Base-by-base conservation (phyloP, 257 asterid genomes). In the Nicotiana tomentosiformis region DNA sequence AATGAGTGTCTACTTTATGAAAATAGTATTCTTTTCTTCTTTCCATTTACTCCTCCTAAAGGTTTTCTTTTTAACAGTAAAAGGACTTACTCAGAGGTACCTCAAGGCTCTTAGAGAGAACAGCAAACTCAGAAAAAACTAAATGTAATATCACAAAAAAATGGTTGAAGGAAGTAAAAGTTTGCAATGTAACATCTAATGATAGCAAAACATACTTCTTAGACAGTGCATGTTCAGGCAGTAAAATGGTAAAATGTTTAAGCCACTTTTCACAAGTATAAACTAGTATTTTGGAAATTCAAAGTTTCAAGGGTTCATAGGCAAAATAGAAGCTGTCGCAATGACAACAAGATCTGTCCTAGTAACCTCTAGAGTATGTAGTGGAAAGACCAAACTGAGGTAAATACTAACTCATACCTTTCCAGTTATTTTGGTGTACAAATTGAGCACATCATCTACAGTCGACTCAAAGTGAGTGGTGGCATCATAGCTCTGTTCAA, bases 381-480 rank as follows among this genome's bases (percentile, higher is more conserved):
- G 30, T 29, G 43, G 80, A 26, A 74, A 74, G 62, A 74, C 80
- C 64, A 76, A 51, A 51, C 17, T 76, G 65, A 29, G 17, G 64
- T 29, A 51, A 76, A 15, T 15, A 76, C 23, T 15, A 76, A 51
- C 29, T 26, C 65, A 53, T 85, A 89, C 92, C 92, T 89, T 89
- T 86, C 92, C 92, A 64, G 92, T 89, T 56, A 89, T 89, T 87
- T 67, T 26, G 60, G 90, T 83, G 70, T 89, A 89, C 91, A 89
- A 86, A 62, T 83, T 84, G 66, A 89, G 92, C 74, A 89, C 92
- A 74, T 89, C 91, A 26, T 26, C 87, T 20, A 89, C 92, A n/a
- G 92, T 89, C 0, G 92, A 89, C 84, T 89, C 92, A 77, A 89
- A 89, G 85, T 89, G 92, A 68, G 91, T 89, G 37, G 92, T 88